A percentile compares a stretch with the other conserved stretches of the same genome.
Conservation (phyloP, 768 basidiomycete genomes). For the Crepidotus variabilis region DNA sequence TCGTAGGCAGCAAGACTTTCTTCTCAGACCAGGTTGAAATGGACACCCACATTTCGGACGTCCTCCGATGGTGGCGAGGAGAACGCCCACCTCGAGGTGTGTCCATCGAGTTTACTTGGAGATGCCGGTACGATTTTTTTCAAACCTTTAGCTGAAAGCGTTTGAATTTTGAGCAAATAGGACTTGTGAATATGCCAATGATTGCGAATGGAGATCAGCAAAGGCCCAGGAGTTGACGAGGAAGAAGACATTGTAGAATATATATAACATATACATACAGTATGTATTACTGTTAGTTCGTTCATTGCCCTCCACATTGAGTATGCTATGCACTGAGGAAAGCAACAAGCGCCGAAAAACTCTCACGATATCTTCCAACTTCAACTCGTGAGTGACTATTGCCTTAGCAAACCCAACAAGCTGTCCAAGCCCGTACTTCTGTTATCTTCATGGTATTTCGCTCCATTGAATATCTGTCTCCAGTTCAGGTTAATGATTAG, state of each 20-base stretch:
- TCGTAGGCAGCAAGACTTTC: conserved; percentile 69
- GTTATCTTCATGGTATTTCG: too few species aligned
- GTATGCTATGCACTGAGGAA: too few species aligned
- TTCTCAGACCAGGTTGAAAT: conserved; percentile 49
- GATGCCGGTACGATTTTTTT: conserved; percentile 59
- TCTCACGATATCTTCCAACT: too few species aligned
- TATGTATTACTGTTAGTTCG: too few species aligned
- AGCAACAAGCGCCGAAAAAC: too few species aligned
- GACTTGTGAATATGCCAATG: conserved; percentile 67
- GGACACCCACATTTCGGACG: conserved; percentile 45
- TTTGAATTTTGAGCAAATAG: conserved; percentile 25
- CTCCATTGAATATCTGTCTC: too few species aligned
- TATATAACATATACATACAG: too few species aligned
- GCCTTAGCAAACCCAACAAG: too few species aligned
- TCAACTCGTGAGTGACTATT: too few species aligned
- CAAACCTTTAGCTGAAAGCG: background rate
- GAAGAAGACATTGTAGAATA: background rate
- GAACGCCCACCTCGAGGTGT: conserved; percentile 70
- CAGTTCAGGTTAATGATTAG: background rate
- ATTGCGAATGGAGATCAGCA: conserved; percentile 78
- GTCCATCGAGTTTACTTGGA: conserved; percentile 45
- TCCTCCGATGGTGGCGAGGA: conserved; percentile 77
- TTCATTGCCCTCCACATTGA: too few species aligned
- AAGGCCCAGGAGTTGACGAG: conserved; percentile 39
- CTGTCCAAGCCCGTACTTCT: too few species aligned